Percentiles rank a stretch among this genome's conserved stretches.
These are phyloP conservation scores for Saccharomycopsis schoenii DNA, from an alignment of 805 yeast species.

Conservation along the genomic window DNA sequence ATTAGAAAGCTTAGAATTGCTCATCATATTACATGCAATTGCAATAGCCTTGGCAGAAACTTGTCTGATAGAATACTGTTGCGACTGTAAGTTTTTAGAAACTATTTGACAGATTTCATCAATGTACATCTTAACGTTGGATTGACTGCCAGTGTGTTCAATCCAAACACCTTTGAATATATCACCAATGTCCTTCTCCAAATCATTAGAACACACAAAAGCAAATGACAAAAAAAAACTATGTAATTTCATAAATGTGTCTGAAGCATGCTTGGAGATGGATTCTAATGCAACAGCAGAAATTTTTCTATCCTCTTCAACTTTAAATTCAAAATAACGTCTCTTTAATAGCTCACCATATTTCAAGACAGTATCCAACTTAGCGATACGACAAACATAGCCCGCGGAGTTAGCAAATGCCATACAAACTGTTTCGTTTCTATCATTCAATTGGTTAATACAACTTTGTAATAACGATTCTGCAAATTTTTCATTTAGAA, in stretches of 20 bases:
- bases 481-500: conserved; percentile 38
- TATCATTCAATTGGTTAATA: conserved; percentile 49
- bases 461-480: conserved; percentile 55
- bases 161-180: conserved; percentile 63
- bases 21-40: conserved; percentile 41
- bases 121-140: conserved; percentile 59
- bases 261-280: conserved; percentile 58
- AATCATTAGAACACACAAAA: conserved; percentile 67
- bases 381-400: conserved; percentile 56
- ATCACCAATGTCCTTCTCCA: conserved; percentile 32
- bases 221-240: conserved; percentile 66
- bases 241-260: conserved; percentile 51
- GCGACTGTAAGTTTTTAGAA: conserved; percentile 41
- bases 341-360: conserved; percentile 42
- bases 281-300: conserved; percentile 57
- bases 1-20: conserved; percentile 24
- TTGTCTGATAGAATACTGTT: conserved; percentile 54
- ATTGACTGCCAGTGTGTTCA: conserved; percentile 64
- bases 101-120: conserved; percentile 54
- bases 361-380: conserved; percentile 39
- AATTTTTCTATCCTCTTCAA: conserved; percentile 33
- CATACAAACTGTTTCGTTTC: conserved; percentile 61
- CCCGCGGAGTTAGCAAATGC: conserved; percentile 80
- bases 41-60: conserved; percentile 62
- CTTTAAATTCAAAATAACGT: conserved; percentile 49